Evolutionary conservation across 2,329 filamentous ascomycete genomes (phyloP).

Genomic region (Fusarium nurragi): DNA sequence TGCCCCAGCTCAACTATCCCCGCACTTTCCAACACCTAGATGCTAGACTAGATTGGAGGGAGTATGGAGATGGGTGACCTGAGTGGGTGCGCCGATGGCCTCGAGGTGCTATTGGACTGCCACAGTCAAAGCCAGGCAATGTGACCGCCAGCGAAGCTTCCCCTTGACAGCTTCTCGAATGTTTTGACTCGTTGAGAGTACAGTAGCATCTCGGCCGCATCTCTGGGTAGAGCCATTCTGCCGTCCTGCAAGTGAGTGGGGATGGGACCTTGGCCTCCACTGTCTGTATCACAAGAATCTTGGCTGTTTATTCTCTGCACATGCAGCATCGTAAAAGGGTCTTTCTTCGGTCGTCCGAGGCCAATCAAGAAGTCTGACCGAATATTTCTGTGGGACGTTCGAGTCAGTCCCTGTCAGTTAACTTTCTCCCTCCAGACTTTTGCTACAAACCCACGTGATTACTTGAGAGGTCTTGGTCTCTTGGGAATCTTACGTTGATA

Average conservation of each 20-base stretch:
- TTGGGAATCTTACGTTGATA: constrained; percentile 11
- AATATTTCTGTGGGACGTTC: constrained; percentile 25
- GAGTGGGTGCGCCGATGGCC: not conserved
- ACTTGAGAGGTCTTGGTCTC: constrained; percentile 22
- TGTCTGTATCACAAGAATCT: constrained; percentile 17
- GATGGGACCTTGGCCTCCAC: not conserved
- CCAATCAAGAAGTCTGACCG: constrained; percentile 7
- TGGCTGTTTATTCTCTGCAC: constrained; percentile 25
- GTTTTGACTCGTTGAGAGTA: not conserved
- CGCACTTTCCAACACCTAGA: constrained; percentile 29
- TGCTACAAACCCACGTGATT: constrained; percentile 37
- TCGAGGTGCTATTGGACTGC: not conserved
- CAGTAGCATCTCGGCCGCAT: not conserved
- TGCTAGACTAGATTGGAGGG: constrained; percentile 22
- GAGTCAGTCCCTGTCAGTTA: constrained; percentile 22
- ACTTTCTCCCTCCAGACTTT: constrained; percentile 16
- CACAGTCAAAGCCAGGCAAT: not conserved
- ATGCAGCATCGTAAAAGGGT: constrained; percentile 17
- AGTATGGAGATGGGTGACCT: not conserved
- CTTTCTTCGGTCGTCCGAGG: constrained; percentile 23
- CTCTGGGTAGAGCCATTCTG: constrained; percentile 11
- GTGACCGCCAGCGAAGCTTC: not conserved
- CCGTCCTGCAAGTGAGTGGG: not conserved
- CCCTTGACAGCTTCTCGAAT: not conserved
- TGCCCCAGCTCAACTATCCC: constrained; percentile 28